Evolutionary conservation across 2,329 filamentous ascomycete species (phyloP).

Genomic region (Lizonia empirigonia): DNA sequence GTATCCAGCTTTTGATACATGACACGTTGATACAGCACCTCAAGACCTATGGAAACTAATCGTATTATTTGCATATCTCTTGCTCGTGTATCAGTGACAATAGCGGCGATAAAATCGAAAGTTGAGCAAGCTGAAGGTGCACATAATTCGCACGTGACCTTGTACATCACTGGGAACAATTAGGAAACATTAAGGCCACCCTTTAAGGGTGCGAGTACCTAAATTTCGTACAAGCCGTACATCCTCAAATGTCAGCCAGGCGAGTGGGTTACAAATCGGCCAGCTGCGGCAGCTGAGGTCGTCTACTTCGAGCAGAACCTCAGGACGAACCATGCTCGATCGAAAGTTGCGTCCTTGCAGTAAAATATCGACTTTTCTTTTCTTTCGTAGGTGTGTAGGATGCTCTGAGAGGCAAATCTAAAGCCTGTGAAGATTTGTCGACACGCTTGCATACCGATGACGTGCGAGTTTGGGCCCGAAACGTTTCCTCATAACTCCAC

Average conservation of each 20-base stretch:
- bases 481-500: slow-evolving; percentile 2
- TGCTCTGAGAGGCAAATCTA: too few species aligned
- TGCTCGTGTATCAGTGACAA: too few species aligned
- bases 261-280: not conserved
- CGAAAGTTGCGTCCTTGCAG: not conserved
- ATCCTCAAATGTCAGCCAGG: not conserved
- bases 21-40: too few species aligned
- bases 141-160: not conserved
- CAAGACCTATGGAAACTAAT: too few species aligned
- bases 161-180: slow-evolving; percentile 2
- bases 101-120: not conserved
- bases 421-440: too few species aligned
- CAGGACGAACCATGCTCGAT: not conserved
- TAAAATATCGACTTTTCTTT: too few species aligned
- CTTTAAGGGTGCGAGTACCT: not conserved
- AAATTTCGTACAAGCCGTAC: slow-evolving; percentile 15
- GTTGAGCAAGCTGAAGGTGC: not conserved
- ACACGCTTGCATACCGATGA: too few species aligned
- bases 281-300: not conserved
- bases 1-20: too few species aligned
- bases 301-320: not conserved
- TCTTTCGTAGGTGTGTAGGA: too few species aligned
- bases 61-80: too few species aligned
- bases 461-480: not conserved
- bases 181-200: not conserved